Percentiles rank a stretch among this genome's conserved stretches.
Conservation (phyloP, 106 monocot species). For the Dendrobium chrysotoxum region DNA sequence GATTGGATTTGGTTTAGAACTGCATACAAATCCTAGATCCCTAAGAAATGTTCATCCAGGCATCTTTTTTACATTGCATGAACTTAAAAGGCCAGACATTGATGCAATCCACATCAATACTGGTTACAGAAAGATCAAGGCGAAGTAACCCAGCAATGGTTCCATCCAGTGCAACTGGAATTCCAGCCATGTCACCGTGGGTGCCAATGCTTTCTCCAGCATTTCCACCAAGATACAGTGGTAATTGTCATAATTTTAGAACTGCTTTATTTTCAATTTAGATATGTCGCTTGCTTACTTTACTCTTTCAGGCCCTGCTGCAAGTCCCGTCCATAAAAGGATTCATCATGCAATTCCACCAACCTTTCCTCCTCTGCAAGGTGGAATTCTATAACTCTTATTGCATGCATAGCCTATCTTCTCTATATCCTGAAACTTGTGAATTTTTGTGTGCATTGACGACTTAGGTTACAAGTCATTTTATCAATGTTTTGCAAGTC, state of each 20-base stretch:
- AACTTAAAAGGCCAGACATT: background rate
- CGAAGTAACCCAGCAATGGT: conserved; percentile 9
- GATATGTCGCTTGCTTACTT: conserved; percentile 6
- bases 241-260: conserved; percentile 21
- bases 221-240: conserved; percentile 21
- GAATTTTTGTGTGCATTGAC: background rate
- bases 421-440: background rate
- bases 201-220: conserved; percentile 31
- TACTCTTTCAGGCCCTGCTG: background rate
- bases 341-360: conserved; percentile 23
- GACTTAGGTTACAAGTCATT: background rate
- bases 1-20: no score
- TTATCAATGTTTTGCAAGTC: background rate
- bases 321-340: conserved; percentile 19
- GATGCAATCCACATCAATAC: background rate
- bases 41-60: no score
- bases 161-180: conserved; percentile 25
- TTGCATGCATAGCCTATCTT: background rate
- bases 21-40: no score
- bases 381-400: conserved; percentile 20
- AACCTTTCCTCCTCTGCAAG: conserved; percentile 20
- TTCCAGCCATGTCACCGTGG: conserved; percentile 3
- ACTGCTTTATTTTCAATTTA: conserved; percentile 4
- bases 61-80: background rate
- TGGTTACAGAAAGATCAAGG: background rate